These are phyloP conservation scores for Russula olivacea DNA, from an alignment of 768 basidiomycete genomes.

Conservation along the genomic window DNA sequence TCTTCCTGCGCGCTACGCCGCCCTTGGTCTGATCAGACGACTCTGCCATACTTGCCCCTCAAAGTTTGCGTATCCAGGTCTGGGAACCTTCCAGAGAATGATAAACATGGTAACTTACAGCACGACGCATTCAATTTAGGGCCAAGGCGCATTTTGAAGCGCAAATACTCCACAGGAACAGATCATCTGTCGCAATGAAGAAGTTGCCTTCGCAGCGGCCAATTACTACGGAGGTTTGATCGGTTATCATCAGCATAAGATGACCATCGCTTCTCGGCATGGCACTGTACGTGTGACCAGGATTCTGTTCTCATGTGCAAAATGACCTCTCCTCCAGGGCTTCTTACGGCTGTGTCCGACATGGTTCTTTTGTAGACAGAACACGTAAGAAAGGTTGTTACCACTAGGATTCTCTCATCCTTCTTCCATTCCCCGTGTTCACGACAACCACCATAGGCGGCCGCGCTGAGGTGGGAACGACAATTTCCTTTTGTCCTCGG, in stretches of 20 bases:
- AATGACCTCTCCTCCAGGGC: neutral
- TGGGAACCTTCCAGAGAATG: neutral
- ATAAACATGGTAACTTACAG: neutral
- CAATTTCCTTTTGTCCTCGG: neutral
- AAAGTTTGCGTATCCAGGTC: neutral
- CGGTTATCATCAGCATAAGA: neutral
- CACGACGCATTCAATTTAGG: neutral
- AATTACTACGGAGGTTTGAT: neutral
- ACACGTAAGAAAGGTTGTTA: neutral
- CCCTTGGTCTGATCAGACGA: slow-evolving; percentile 5
- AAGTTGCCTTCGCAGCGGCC: neutral
- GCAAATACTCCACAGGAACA: slow-evolving; percentile 8
- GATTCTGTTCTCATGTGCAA: neutral
- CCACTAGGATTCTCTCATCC: neutral
- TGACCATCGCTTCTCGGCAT: neutral
- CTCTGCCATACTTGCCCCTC: neutral
- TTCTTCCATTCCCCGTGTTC: no score
- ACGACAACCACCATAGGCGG: neutral
- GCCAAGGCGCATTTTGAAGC: neutral
- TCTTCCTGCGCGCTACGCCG: slow-evolving; percentile 3
- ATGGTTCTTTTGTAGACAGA: neutral
- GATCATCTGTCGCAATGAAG: neutral
- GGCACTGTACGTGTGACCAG: neutral
- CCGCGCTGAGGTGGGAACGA: neutral
- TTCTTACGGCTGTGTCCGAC: neutral